Evolutionary conservation across 352 stramenopile species (phyloP).

Genomic region (Phytophthora uliginosa): DNA sequence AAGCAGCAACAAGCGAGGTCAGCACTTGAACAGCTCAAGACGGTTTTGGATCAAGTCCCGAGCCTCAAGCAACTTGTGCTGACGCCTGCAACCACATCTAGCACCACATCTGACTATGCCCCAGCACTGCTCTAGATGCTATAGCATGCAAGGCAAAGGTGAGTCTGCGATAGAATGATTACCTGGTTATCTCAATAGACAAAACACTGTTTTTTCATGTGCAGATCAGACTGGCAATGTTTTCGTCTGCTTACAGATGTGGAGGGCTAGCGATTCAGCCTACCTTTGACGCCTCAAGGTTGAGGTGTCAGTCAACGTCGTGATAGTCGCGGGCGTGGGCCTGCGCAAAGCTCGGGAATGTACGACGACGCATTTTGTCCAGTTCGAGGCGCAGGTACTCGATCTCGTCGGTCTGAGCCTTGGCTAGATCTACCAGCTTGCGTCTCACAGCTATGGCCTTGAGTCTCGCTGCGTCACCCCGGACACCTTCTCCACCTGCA

Average conservation of each 20-base stretch:
- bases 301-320: conserved; percentile 35
- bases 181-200: conserved; percentile 19
- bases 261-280: not conserved
- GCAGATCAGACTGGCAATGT: not conserved
- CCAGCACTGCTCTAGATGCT: conserved; percentile 43
- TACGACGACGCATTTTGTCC: conserved; percentile 91
- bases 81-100: not conserved
- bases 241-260: not conserved
- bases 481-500: conserved; percentile 4
- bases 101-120: conserved; percentile 5
- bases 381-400: conserved; percentile 91
- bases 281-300: not conserved
- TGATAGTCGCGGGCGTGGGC: conserved; percentile 51
- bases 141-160: not conserved
- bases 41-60: conserved; percentile 50
- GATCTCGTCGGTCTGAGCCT: conserved; percentile 93
- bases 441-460: conserved; percentile 91
- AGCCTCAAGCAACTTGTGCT: conserved; percentile 61
- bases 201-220: conserved; percentile 11
- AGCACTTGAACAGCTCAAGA: conserved; percentile 40
- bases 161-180: conserved; percentile 1
- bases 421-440: conserved; percentile 92
- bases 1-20: conserved; percentile 28
- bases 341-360: conserved; percentile 94
- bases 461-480: conserved; percentile 57